Conservation (phyloP, 2,329 filamentous ascomycete species). For the Graphilbum fragrans region DNA sequence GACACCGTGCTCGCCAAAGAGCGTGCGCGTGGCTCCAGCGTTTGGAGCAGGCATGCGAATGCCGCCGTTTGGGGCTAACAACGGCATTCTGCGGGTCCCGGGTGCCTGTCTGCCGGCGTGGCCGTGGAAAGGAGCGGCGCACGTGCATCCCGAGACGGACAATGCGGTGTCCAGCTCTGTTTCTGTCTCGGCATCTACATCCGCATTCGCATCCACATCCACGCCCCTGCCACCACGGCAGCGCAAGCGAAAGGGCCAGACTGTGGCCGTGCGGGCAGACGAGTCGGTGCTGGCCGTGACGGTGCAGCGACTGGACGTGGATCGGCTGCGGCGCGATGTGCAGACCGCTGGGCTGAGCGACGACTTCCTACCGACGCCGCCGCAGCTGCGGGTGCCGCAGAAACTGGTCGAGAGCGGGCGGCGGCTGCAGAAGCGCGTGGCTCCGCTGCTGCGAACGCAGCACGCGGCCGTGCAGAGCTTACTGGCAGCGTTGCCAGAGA, state of each 20-base stretch:
- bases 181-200: conserved; percentile 2
- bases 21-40: conserved; percentile 15
- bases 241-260: conserved; percentile 39
- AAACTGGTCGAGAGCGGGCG: conserved; percentile 47
- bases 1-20: conserved; percentile 40
- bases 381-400: conserved; percentile 39
- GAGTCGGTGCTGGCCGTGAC: conserved; percentile 30
- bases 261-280: conserved; percentile 22
- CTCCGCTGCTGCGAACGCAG: conserved; percentile 28
- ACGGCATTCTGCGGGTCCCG: conserved; percentile 43
- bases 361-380: conserved; percentile 30
- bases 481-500: conserved; percentile 45
- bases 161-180: conserved; percentile 27
- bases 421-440: conserved; percentile 37
- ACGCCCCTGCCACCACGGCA: conserved; percentile 3
- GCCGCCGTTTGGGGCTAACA: conserved; percentile 31
- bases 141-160: conserved; percentile 27
- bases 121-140: conserved; percentile 53
- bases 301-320: conserved; percentile 26
- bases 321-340: background rate
- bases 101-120: conserved; percentile 58
- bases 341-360: conserved; percentile 11
- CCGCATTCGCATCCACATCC: background rate
- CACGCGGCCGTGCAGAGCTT: conserved; percentile 20
- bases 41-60: conserved; percentile 13